Conservation (phyloP, 768 basidiomycete genomes). For the Favolaschia claudopus region DNA sequence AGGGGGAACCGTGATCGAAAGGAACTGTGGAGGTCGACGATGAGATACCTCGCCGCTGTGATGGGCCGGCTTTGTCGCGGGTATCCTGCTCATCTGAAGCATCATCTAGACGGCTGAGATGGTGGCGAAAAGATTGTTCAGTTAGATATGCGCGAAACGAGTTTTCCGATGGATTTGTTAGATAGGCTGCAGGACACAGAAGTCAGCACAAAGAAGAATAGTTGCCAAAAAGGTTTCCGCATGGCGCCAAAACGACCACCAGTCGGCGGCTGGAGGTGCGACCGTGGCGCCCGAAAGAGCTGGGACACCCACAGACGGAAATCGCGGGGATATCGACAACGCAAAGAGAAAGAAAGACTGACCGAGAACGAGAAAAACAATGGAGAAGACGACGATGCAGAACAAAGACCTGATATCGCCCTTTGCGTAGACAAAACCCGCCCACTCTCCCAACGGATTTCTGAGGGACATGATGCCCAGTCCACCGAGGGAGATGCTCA, state of each 20-base stretch:
- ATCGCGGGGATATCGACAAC: slow-evolving; percentile 4
- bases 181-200: slow-evolving; percentile 69
- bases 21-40: slow-evolving; percentile 33
- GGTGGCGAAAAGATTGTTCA: slow-evolving; percentile 96
- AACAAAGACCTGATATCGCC: slow-evolving; percentile 76
- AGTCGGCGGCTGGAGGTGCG: slow-evolving; percentile 4
- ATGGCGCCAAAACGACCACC: not conserved
- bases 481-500: slow-evolving; percentile 71
- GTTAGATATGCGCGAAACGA: slow-evolving; percentile 96
- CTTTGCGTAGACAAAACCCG: slow-evolving; percentile 58
- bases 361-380: slow-evolving; percentile 79
- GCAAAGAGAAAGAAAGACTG: slow-evolving; percentile 37
- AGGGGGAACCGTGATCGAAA: slow-evolving; percentile 53
- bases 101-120: slow-evolving; percentile 86
- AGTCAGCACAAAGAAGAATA: slow-evolving; percentile 15
- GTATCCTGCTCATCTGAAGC: slow-evolving; percentile 56
- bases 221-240: not conserved
- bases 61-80: slow-evolving; percentile 33
- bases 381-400: slow-evolving; percentile 71
- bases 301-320: not conserved
- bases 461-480: slow-evolving; percentile 67
- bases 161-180: slow-evolving; percentile 93
- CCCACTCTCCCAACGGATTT: slow-evolving; percentile 59
- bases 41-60: slow-evolving; percentile 34
- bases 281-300: not conserved